Percentiles rank a stretch among this genome's conserved stretches.
Conservation (phyloP, 257 asterid species). For the Buddleja alternifolia region DNA sequence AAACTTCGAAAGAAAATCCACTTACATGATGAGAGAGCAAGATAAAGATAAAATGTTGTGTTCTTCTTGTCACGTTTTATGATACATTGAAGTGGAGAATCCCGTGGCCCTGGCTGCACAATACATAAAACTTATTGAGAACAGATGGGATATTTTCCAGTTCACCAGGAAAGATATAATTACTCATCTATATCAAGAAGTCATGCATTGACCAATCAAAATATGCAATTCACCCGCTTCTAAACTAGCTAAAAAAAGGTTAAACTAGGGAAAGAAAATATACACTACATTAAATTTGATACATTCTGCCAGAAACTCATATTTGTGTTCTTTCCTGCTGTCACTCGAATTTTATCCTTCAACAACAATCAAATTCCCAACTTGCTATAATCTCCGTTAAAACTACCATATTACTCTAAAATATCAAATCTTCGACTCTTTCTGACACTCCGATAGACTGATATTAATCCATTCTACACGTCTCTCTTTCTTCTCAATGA, state of each 20-base stretch:
- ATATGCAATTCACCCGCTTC: not conserved
- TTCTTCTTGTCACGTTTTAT: constrained; percentile 95
- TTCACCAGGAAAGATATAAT: not conserved
- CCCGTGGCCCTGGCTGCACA: constrained; percentile 93
- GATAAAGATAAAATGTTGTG: constrained; percentile 71
- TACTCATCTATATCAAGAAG: not conserved
- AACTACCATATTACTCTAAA: constrained; percentile 2
- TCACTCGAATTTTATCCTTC: not conserved
- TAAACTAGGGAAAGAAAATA: not conserved
- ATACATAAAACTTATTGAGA: constrained; percentile 13
- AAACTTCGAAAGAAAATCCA: constrained; percentile 18
- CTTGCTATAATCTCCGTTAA: not conserved
- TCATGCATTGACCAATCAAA: constrained; percentile 6
- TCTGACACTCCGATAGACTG: not conserved
- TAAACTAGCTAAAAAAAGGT: too few species aligned
- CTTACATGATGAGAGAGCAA: constrained; percentile 88
- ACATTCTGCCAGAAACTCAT: not conserved
- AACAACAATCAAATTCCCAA: not conserved
- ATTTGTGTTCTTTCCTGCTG: not conserved
- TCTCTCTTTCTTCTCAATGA: constrained; percentile 2
- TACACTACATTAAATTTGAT: not conserved
- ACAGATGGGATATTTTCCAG: not conserved
- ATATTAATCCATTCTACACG: not conserved
- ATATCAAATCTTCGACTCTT: constrained; percentile 2
- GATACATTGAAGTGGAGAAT: constrained; percentile 75